phyloP scores from a whole-genome alignment of 1,139 yeast species.

The Zygoascus sp. region DNA sequence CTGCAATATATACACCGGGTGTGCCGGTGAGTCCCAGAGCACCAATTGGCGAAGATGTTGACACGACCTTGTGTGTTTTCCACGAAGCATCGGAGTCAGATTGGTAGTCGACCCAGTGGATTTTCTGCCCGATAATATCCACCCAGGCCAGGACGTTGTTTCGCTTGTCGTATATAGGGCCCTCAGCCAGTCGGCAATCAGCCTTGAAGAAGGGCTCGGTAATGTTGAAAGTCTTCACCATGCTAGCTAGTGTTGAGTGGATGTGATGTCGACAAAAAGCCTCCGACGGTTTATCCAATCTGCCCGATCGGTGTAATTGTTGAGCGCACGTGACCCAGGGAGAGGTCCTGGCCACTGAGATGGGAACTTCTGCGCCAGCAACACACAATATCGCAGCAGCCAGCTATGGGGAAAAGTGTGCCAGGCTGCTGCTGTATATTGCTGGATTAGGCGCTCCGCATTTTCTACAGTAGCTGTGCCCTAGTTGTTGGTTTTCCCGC shows the following conservation, averaged over 20 bases:
- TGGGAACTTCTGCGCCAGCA: too few relatives aligned
- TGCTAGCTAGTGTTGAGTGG: neutral
- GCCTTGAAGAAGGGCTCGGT: constrained; percentile 5
- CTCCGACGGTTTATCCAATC: neutral
- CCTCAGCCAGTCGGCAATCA: constrained; percentile 29
- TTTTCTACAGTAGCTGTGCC: too few relatives aligned
- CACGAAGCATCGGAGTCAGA: constrained; percentile 18
- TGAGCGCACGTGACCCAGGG: too few relatives aligned
- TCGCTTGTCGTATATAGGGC: constrained; percentile 34
- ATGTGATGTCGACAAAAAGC: neutral
- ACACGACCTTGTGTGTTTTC: constrained; percentile 23
- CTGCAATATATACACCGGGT: constrained; percentile 31
- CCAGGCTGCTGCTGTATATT: too few relatives aligned
- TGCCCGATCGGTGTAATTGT: neutral
- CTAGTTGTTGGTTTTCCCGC: too few relatives aligned
- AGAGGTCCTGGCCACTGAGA: too few relatives aligned
- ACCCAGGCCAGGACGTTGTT: constrained; percentile 31
- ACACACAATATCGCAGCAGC: too few relatives aligned
- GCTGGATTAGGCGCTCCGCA: too few relatives aligned
- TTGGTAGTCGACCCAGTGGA: constrained; percentile 29
- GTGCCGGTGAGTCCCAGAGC: constrained; percentile 31
- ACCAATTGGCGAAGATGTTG: constrained; percentile 27
- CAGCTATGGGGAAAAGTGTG: too few relatives aligned
- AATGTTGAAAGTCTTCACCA: neutral
- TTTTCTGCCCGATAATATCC: constrained; percentile 30